Conservation (phyloP, 2,329 filamentous ascomycete genomes). For the Knufia petricola region DNA sequence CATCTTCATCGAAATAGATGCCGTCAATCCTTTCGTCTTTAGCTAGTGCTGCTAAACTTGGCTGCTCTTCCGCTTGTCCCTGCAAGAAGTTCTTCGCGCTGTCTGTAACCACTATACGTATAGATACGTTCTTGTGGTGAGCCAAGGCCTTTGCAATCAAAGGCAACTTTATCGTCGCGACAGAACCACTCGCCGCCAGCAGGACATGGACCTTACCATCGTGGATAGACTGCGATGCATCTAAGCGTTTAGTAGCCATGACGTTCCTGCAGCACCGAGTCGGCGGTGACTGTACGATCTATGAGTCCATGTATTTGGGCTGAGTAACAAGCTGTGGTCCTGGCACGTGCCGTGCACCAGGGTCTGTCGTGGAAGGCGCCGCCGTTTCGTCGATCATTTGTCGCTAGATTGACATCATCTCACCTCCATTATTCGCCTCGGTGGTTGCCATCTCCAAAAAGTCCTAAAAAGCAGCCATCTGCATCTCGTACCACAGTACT, state of each 20-base stretch:
- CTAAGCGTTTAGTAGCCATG: constrained; percentile 14
- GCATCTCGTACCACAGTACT: not conserved
- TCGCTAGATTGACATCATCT: constrained; percentile 14
- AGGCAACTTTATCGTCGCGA: constrained; percentile 81
- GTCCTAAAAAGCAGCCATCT: not conserved
- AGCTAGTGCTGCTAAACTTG: constrained; percentile 51
- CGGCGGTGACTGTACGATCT: not conserved
- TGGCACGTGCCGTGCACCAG: too few species aligned
- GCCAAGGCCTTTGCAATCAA: constrained; percentile 48
- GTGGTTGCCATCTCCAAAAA: constrained; percentile 7
- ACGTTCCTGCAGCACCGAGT: constrained; percentile 4
- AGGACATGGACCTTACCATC: constrained; percentile 53
- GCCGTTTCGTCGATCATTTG: too few species aligned
- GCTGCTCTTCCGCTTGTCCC: constrained; percentile 69
- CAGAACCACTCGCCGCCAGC: constrained; percentile 59
- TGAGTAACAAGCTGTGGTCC: constrained; percentile 2
- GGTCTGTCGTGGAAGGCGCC: too few species aligned
- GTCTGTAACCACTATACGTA: constrained; percentile 73
- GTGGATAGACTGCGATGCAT: constrained; percentile 21
- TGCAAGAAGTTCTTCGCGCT: constrained; percentile 66
- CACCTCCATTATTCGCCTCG: constrained; percentile 7
- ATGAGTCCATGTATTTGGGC: not conserved
- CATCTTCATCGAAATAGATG: constrained; percentile 73
- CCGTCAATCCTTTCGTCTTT: constrained; percentile 63
- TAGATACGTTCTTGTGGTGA: constrained; percentile 51